Evolutionary conservation across 768 basidiomycete genomes (phyloP).

Genomic region (Russula compacta): DNA sequence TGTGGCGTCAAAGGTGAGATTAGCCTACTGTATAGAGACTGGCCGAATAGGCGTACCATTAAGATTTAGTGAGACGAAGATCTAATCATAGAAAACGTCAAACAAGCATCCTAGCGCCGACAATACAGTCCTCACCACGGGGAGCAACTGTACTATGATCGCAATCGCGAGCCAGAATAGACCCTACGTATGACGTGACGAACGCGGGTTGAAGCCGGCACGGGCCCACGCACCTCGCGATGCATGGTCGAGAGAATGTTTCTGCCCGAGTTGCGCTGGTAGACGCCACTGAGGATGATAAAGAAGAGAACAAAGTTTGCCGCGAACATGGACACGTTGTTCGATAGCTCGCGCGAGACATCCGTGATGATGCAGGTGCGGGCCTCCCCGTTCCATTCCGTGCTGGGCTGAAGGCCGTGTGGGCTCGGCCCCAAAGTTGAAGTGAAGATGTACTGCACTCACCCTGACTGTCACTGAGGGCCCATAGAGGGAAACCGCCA

Average conservation of each 20-base stretch:
- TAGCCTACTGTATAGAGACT: no score
- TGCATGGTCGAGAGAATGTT: neutral
- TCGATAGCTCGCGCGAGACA: neutral
- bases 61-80: slow-evolving; percentile 8
- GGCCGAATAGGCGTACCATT: neutral
- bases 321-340: slow-evolving; percentile 2
- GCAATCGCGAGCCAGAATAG: slow-evolving; percentile 10
- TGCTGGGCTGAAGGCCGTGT: neutral
- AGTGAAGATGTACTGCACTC: neutral
- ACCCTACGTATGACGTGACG: neutral
- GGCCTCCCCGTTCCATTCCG: neutral
- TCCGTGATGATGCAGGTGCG: slow-evolving; percentile 1
- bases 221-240: neutral
- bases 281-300: neutral
- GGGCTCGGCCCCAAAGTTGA: neutral
- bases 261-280: neutral
- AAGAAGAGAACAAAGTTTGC: slow-evolving; percentile 3
- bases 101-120: neutral
- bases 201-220: neutral
- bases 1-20: neutral
- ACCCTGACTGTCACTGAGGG: neutral
- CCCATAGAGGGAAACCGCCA: neutral
- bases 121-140: neutral
- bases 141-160: neutral
- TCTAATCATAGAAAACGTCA: neutral